Conservation (phyloP, 1,139 yeast genomes). For the Geotrichum reessii region DNA sequence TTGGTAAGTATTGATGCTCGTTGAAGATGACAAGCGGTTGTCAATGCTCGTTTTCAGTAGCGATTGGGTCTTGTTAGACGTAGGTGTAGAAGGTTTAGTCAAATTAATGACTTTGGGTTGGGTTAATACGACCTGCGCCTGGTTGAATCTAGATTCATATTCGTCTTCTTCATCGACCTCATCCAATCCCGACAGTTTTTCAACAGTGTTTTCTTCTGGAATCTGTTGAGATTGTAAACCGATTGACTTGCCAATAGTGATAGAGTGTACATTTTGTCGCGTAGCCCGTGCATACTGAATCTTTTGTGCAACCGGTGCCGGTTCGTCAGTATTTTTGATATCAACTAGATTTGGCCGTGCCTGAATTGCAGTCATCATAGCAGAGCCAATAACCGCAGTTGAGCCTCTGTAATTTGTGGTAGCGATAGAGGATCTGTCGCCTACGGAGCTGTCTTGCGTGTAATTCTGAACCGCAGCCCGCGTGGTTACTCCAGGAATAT, state of each 20-base stretch:
- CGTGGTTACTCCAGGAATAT: conserved; percentile 74
- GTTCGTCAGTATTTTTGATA: conserved; percentile 22
- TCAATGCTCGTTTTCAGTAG: conserved; percentile 1
- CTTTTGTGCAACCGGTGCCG: conserved; percentile 1
- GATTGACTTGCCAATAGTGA: conserved; percentile 10
- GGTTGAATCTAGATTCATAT: neutral
- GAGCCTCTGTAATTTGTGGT: conserved; percentile 33
- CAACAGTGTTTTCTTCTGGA: conserved; percentile 8
- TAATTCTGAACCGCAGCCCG: conserved; percentile 17
- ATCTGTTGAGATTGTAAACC: conserved; percentile 13
- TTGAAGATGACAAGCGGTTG: neutral
- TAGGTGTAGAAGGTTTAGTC: neutral
- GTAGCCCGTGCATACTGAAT: neutral
- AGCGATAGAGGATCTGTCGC: conserved; percentile 31
- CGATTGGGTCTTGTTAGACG: neutral
- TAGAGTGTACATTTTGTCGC: conserved; percentile 13
- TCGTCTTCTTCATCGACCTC: conserved; percentile 7
- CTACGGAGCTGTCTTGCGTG: conserved; percentile 13
- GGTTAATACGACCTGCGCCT: neutral
- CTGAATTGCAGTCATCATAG: conserved; percentile 31
- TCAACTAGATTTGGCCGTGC: conserved; percentile 33
- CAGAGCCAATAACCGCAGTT: conserved; percentile 29
- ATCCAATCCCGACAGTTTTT: neutral
- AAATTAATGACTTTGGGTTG: conserved; percentile 2
- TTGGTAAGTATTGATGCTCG: conserved; percentile 4